Evolutionary conservation across 2,329 filamentous ascomycete genomes (phyloP).

Genomic region (Diatrype stigma): DNA sequence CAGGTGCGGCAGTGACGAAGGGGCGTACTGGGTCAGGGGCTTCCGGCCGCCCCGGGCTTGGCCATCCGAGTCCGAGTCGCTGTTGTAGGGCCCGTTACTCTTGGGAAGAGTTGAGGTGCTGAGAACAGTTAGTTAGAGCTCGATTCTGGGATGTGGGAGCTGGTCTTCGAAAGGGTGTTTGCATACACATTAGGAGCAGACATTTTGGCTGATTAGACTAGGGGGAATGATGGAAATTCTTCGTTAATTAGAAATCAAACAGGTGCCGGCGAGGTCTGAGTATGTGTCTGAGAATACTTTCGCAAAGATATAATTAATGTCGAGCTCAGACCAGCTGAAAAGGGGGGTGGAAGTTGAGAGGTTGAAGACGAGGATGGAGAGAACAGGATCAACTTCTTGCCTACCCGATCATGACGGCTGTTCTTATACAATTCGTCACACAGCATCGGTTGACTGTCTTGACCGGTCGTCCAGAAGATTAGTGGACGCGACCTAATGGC

Average conservation of each 20-base stretch:
- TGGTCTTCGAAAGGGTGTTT: constrained; percentile 6
- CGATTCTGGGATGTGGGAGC: not conserved
- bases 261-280: not conserved
- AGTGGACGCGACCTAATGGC: constrained; percentile 5
- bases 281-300: constrained; percentile 7
- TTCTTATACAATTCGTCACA: not conserved
- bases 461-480: not conserved
- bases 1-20: constrained; percentile 22
- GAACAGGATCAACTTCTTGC: not conserved
- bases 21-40: constrained; percentile 13
- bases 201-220: constrained; percentile 19
- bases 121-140: constrained; percentile 15
- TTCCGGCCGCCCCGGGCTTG: constrained; percentile 35
- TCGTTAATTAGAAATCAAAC: constrained; percentile 8
- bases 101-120: constrained; percentile 22
- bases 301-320: not conserved
- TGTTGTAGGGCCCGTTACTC: constrained; percentile 26
- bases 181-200: constrained; percentile 19
- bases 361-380: constrained; percentile 11
- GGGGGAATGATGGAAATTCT: constrained; percentile 2
- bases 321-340: constrained; percentile 20
- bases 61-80: constrained; percentile 29
- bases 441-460: not conserved
- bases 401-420: not conserved
- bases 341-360: constrained; percentile 8